Evolutionary conservation across 2,329 filamentous ascomycete genomes (phyloP).

Genomic region (Trichoderma citrinoviride): DNA sequence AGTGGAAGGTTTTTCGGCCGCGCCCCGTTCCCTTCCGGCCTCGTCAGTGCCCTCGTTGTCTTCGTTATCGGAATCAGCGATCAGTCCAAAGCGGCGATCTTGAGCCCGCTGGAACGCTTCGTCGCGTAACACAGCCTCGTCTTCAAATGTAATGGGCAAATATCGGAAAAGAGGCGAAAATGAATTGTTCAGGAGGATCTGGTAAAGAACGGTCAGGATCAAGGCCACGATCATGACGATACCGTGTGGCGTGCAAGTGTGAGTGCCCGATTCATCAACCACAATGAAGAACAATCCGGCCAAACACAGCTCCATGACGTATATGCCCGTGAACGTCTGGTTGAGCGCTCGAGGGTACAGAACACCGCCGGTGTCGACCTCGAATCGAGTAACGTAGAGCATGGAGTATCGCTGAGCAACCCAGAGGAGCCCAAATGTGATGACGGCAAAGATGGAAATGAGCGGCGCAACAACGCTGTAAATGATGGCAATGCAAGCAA

Average conservation of each 20-base stretch:
- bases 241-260: slow-evolving; percentile 70
- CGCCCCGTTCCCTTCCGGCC: slow-evolving; percentile 26
- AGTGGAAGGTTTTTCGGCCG: slow-evolving; percentile 27
- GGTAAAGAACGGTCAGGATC: slow-evolving; percentile 71
- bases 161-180: slow-evolving; percentile 86
- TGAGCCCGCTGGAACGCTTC: slow-evolving; percentile 82
- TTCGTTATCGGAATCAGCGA: slow-evolving; percentile 52
- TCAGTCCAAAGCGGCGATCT: slow-evolving; percentile 63
- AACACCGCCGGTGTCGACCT: slow-evolving; percentile 86
- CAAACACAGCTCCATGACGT: slow-evolving; percentile 89
- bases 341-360: slow-evolving; percentile 92
- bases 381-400: slow-evolving; percentile 88
- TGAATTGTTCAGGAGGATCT: slow-evolving; percentile 74
- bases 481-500: slow-evolving; percentile 86
- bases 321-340: slow-evolving; percentile 90
- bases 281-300: slow-evolving; percentile 87
- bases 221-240: slow-evolving; percentile 78
- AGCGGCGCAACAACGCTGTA: slow-evolving; percentile 88
- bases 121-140: slow-evolving; percentile 89
- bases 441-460: slow-evolving; percentile 87
- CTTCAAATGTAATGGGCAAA: slow-evolving; percentile 90
- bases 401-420: slow-evolving; percentile 95
- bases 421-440: slow-evolving; percentile 91
- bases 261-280: slow-evolving; percentile 50
- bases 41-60: slow-evolving; percentile 42